Evolutionary conservation across 345 rosid species (phyloP), one percentile per base, ranked within the genome.

Genomic region (Linum trigynum): DNA sequence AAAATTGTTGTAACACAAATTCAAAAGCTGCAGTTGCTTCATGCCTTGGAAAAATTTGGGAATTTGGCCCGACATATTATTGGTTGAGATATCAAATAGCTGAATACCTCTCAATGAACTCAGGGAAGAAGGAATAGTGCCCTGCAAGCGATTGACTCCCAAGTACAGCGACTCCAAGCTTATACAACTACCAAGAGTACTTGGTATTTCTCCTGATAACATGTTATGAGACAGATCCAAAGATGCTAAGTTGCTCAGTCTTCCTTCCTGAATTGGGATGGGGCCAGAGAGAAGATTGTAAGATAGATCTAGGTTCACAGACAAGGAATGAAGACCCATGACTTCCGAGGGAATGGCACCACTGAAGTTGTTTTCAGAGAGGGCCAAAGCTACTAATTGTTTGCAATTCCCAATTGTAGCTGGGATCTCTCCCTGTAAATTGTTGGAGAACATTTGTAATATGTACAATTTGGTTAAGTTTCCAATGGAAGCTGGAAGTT

Each of bases 381-480:
- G 35, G 23, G 38, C n/a, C 17, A 74, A n/a, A 10, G 0, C 3
- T 15, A 9, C 5, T 10, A 75, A 16, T 2, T 42, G 43, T 38
- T 37, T 5, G 23, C 71, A 65, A 11, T 62, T 70, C 40, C 68
- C 66, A 1, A 74, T 2, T 51, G 10, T 39, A 3, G 67, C 23
- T 15, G 81, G 77, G 0, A 77, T 71, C 10, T 23, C 53, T 35
- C 81, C 78, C 3, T 48, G 16, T 2, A 78, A 40, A 14, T 39
- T 62, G 60, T 78, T 78, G 5, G 60, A 10, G 0, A 5, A 11
- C 5, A 63, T 3, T 9, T 3, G 7, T 4, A 69, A 11, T 14
- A 11, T 15, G 14, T 57, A 40, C 40, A 74, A 57, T 39, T 55
- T 4, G 2, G 53, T 55, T 0, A 66, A 61, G 62, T 65, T 65